phyloP scores from a whole-genome alignment of 169 alveolate species.

The Plasmodium blacklocki region DNA sequence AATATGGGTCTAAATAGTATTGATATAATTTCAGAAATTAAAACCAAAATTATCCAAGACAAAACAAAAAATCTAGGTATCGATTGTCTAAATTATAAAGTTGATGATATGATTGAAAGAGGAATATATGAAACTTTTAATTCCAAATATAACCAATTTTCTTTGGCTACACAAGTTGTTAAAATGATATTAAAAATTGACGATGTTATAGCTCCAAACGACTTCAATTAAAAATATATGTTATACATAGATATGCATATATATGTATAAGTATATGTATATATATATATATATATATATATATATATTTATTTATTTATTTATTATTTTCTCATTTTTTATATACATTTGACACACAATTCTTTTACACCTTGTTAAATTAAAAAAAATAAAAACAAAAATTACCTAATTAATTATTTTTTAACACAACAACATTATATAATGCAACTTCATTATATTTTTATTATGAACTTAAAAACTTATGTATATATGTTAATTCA shows the following conservation, averaged over 20 bases:
- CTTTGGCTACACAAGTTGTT: conserved; percentile 98
- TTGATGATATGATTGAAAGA: conserved; percentile 92
- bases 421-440: too few species aligned
- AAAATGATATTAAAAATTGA: conserved; percentile 99
- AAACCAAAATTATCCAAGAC: conserved; percentile 90
- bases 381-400: too few species aligned
- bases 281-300: background rate
- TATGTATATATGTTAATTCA: too few species aligned
- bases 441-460: too few species aligned
- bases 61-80: conserved; percentile 93
- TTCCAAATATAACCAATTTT: conserved; percentile 95
- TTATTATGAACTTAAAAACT: too few species aligned
- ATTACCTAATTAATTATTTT: too few species aligned
- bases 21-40: conserved; percentile 94
- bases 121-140: conserved; percentile 95
- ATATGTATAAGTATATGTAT: conserved; percentile 8
- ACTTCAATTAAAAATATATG: conserved; percentile 28
- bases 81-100: conserved; percentile 91
- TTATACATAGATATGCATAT: conserved; percentile 6
- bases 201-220: conserved; percentile 93
- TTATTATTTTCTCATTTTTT: too few species aligned
- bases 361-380: too few species aligned
- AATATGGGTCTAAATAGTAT: conserved; percentile 96
- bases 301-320: too few species aligned
- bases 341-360: too few species aligned